Percentiles rank a stretch among this genome's conserved stretches.
Evolutionary conservation across 2,329 filamentous ascomycete genomes (phyloP).

Genomic region (Bipolaris oryzae): DNA sequence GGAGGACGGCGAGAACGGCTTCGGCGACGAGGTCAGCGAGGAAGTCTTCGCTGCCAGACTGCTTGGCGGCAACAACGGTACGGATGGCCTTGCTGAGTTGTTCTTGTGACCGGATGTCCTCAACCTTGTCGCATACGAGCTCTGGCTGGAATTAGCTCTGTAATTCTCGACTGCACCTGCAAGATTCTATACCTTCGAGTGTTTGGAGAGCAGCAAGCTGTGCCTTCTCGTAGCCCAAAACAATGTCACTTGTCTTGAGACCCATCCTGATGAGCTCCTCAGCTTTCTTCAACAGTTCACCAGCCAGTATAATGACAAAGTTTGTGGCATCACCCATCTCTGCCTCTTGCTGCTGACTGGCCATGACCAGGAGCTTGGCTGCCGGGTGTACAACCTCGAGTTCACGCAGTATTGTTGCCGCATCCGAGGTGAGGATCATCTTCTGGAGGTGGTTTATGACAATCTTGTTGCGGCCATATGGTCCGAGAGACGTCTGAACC

Average conservation of each 20-base stretch:
- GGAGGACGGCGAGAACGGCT: slow-evolving; percentile 81
- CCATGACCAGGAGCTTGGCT: slow-evolving; percentile 97
- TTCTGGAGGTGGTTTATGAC: slow-evolving; percentile 99
- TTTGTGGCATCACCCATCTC: slow-evolving; percentile 99
- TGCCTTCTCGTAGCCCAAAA: slow-evolving; percentile 93
- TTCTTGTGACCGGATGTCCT: slow-evolving; percentile 77
- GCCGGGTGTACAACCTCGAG: slow-evolving; percentile 98
- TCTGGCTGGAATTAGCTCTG: slow-evolving; percentile 56
- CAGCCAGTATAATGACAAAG: slow-evolving; percentile 92
- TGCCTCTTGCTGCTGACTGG: slow-evolving; percentile 96
- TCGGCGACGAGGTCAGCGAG: slow-evolving; percentile 87
- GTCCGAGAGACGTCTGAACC: slow-evolving; percentile 94
- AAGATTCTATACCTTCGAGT: slow-evolving; percentile 67
- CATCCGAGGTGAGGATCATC: slow-evolving; percentile 98
- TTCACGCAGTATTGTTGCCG: slow-evolving; percentile 95
- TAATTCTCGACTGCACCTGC: background rate
- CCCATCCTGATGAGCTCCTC: slow-evolving; percentile 97
- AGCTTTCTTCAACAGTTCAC: slow-evolving; percentile 94
- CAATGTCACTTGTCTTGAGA: slow-evolving; percentile 97
- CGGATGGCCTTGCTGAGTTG: slow-evolving; percentile 94
- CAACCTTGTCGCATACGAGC: slow-evolving; percentile 87
- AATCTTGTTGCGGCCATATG: slow-evolving; percentile 98
- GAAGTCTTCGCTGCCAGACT: slow-evolving; percentile 89
- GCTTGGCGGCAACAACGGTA: slow-evolving; percentile 95
- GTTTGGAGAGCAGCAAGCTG: slow-evolving; percentile 84